Evolutionary conservation across 805 yeast genomes (phyloP).

Genomic region (Danielia reshetovae): DNA sequence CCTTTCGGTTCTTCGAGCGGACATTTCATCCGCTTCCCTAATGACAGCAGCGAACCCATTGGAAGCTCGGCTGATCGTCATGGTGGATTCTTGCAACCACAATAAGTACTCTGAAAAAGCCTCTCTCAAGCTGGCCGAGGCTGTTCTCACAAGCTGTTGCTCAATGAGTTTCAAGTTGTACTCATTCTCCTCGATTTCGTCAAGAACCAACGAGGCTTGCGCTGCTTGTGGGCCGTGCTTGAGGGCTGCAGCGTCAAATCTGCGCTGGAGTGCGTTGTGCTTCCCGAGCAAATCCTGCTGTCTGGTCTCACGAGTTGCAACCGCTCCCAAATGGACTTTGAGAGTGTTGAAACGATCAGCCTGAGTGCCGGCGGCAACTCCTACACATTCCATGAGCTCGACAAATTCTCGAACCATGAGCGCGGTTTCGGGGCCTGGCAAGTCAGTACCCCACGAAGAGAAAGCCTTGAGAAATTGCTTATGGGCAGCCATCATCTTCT

Average conservation of each 20-base stretch:
- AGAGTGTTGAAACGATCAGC: conserved; percentile 43
- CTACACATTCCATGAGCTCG: conserved; percentile 9
- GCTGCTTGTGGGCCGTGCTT: conserved; percentile 42
- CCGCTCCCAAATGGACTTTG: conserved; percentile 40
- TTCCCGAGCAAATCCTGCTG: conserved; percentile 34
- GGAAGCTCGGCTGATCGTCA: background rate
- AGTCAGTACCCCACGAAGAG: conserved; percentile 11
- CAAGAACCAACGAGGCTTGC: conserved; percentile 41
- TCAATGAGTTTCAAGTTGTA: conserved; percentile 50
- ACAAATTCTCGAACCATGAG: conserved; percentile 11
- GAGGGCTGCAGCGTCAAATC: conserved; percentile 40
- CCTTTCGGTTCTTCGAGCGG: background rate
- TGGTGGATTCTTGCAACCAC: conserved; percentile 22
- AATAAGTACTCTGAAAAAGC: conserved; percentile 42
- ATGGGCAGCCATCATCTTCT: conserved; percentile 20
- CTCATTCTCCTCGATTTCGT: conserved; percentile 48
- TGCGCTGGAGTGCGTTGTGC: conserved; percentile 35
- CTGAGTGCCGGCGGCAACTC: conserved; percentile 23
- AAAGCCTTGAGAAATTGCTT: conserved; percentile 11
- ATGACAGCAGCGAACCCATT: conserved; percentile 1
- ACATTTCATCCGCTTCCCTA: conserved; percentile 1
- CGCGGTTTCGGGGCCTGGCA: conserved; percentile 12
- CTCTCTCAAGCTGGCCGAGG: conserved; percentile 42
- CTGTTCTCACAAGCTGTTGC: conserved; percentile 46
- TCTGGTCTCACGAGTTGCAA: conserved; percentile 49